Conservation (phyloP, 108 stramenopile species). For the Conticribra guillardii region DNA sequence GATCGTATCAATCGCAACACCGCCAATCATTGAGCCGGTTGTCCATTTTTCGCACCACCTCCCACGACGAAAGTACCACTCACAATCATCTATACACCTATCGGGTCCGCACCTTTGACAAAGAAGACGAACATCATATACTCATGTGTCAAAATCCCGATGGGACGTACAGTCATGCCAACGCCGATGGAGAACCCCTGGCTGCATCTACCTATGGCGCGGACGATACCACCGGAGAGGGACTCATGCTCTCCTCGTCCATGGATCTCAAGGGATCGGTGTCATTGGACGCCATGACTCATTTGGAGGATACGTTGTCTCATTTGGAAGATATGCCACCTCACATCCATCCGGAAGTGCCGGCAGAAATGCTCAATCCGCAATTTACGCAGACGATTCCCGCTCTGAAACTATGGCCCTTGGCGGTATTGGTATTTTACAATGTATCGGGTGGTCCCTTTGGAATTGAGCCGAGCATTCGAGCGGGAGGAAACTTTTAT, state of each 20-base stretch:
- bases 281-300: slow-evolving; percentile 14
- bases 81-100: slow-evolving; percentile 32
- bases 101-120: slow-evolving; percentile 23
- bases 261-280: slow-evolving; percentile 19
- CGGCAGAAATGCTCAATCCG: slow-evolving; percentile 37
- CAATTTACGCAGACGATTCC: slow-evolving; percentile 33
- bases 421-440: slow-evolving; percentile 93
- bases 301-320: slow-evolving; percentile 17
- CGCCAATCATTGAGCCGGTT: too few species aligned
- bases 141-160: slow-evolving; percentile 47
- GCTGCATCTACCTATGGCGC: slow-evolving; percentile 3
- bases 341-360: slow-evolving; percentile 34
- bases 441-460: slow-evolving; percentile 65
- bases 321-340: slow-evolving; percentile 30
- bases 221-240: neutral
- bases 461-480: slow-evolving; percentile 89
- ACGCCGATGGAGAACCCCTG: slow-evolving; percentile 2
- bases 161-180: slow-evolving; percentile 48
- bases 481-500: slow-evolving; percentile 83
- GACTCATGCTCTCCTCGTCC: slow-evolving; percentile 5
- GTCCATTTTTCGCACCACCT: slow-evolving; percentile 5
- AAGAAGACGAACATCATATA: slow-evolving; percentile 34
- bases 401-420: slow-evolving; percentile 48
- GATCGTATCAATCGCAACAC: too few species aligned
- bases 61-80: slow-evolving; percentile 10